These are phyloP conservation scores for Dionaea muscipula DNA, from an alignment of 179 eudicot species.

Conservation along the genomic window DNA sequence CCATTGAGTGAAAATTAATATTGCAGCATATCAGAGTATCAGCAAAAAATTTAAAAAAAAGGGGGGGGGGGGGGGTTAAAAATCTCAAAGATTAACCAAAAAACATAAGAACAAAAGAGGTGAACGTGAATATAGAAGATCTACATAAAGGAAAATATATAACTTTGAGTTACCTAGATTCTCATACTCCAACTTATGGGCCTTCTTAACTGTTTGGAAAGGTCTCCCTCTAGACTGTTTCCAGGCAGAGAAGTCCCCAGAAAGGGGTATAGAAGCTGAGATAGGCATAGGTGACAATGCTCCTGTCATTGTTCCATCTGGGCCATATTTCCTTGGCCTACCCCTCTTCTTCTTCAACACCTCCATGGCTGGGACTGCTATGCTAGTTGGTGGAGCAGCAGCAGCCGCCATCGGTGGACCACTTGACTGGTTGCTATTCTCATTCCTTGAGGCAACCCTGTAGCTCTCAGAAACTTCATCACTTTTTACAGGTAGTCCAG, in stretches of 20 bases:
- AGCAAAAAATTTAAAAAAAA: too few relatives aligned
- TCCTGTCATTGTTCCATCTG: conserved; percentile 40
- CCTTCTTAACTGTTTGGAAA: conserved; percentile 41
- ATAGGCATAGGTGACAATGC: conserved; percentile 90
- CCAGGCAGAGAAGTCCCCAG: conserved; percentile 61
- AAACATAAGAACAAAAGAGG: too few relatives aligned
- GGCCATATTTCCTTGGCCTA: conserved; percentile 77
- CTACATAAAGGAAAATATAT: neutral
- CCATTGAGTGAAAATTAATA: too few relatives aligned
- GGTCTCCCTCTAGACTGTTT: conserved; percentile 43
- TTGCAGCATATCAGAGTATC: too few relatives aligned
- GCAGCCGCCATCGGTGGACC: conserved; percentile 26
- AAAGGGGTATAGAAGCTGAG: conserved; percentile 76
- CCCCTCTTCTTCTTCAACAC: conserved; percentile 59
- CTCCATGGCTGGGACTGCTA: conserved; percentile 12
- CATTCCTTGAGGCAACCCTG: conserved; percentile 32
- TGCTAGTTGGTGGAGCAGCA: conserved; percentile 17
- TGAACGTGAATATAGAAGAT: too few relatives aligned
- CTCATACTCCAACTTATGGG: conserved; percentile 44
- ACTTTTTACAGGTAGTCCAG: conserved; percentile 32
- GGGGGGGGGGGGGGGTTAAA: too few relatives aligned
- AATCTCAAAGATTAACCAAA: too few relatives aligned
- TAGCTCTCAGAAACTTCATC: conserved; percentile 37
- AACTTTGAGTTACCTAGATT: conserved; percentile 32
- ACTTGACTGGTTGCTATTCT: conserved; percentile 20